Percentiles rank a stretch among this genome's conserved stretches.
These are phyloP conservation scores for Syzygium aqueum DNA, from an alignment of 345 rosid genomes.

Conservation along the genomic window DNA sequence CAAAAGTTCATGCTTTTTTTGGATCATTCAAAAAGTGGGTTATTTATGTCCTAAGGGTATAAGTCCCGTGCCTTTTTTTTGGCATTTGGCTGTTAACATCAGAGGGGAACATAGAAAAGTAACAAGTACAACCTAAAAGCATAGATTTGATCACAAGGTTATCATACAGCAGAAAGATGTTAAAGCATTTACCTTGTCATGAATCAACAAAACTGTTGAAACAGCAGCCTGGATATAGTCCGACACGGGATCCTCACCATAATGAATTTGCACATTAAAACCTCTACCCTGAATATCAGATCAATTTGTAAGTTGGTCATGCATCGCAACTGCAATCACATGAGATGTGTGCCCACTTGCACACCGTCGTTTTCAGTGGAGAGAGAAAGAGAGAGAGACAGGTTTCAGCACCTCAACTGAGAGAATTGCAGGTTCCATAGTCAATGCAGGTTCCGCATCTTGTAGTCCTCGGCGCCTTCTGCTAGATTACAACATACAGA, in stretches of 20 bases:
- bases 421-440: constrained; percentile 78
- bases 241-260: constrained; percentile 78
- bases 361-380: background rate
- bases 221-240: constrained; percentile 74
- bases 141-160: background rate
- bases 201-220: constrained; percentile 65
- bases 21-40: background rate
- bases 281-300: constrained; percentile 76
- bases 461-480: constrained; percentile 45
- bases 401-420: constrained; percentile 67
- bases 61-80: background rate
- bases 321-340: background rate
- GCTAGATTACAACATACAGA: constrained; percentile 1
- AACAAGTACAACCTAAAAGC: background rate
- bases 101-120: background rate
- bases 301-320: background rate
- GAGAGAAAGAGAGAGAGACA: background rate
- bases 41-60: background rate
- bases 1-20: background rate
- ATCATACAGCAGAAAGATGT: background rate
- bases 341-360: background rate
- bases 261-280: constrained; percentile 72
- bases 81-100: background rate
- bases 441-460: constrained; percentile 31
- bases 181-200: constrained; percentile 53